These are phyloP conservation scores for Erysimum pusillum DNA, from an alignment of 441 rosid genomes.

Conservation along the genomic window DNA sequence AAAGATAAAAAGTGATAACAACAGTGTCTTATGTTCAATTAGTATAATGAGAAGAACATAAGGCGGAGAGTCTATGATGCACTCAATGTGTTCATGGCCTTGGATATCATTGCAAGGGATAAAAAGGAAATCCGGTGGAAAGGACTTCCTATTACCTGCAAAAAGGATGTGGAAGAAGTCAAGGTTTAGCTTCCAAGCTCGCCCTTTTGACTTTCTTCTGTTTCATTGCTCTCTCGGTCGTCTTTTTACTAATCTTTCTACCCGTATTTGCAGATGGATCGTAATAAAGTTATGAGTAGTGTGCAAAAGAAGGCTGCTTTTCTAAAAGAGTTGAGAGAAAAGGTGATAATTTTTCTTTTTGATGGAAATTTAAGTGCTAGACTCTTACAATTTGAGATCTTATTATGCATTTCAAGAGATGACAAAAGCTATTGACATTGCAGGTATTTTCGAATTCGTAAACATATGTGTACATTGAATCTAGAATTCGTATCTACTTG, in stretches of 20 bases:
- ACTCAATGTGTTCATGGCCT: conserved; percentile 64
- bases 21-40: conserved; percentile 26
- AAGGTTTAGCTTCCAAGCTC: conserved; percentile 48
- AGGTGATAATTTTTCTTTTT: conserved; percentile 44
- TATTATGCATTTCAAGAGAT: conserved; percentile 27
- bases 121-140: conserved; percentile 71
- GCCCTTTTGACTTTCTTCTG: not conserved
- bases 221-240: not conserved
- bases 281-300: conserved; percentile 47
- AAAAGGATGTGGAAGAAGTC: conserved; percentile 57
- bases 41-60: conserved; percentile 67
- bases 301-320: conserved; percentile 60
- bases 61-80: conserved; percentile 67
- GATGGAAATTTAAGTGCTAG: not conserved
- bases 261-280: conserved; percentile 47
- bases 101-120: conserved; percentile 62
- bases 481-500: not conserved
- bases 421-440: not conserved
- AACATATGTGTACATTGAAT: conserved; percentile 6
- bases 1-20: not conserved
- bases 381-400: not conserved
- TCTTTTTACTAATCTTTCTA: conserved; percentile 22
- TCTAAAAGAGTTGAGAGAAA: conserved; percentile 64
- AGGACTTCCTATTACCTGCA: conserved; percentile 57
- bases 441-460: conserved; percentile 11